Conservation (phyloP, 371 early-diverging fungal genomes). For the Mortierella sp. region DNA sequence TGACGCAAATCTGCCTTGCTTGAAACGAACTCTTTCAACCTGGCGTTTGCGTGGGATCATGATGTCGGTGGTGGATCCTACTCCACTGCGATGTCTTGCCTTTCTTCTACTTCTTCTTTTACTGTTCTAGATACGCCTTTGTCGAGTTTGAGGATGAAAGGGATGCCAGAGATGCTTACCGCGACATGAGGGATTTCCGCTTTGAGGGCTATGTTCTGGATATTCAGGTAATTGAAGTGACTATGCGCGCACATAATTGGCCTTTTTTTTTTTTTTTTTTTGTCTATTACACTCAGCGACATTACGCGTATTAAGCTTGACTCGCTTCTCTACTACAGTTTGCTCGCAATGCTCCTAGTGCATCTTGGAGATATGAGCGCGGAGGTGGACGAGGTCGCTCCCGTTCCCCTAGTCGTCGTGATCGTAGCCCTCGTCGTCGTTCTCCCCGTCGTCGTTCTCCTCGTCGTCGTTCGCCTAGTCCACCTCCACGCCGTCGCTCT, state of each 20-base stretch:
- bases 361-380: constrained; percentile 71
- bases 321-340: constrained; percentile 52
- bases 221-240: constrained; percentile 70
- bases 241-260: not conserved
- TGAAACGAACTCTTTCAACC: not conserved
- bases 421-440: constrained; percentile 31
- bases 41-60: too few species aligned
- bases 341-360: constrained; percentile 76
- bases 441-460: constrained; percentile 34
- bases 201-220: constrained; percentile 83
- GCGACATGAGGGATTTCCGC: constrained; percentile 87
- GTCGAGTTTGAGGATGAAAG: constrained; percentile 90
- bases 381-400: constrained; percentile 28
- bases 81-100: not conserved
- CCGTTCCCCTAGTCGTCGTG: constrained; percentile 38
- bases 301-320: constrained; percentile 1
- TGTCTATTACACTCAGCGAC: not conserved
- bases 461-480: constrained; percentile 44
- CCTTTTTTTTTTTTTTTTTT: not conserved
- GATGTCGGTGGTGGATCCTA: too few species aligned
- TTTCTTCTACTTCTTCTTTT: constrained; percentile 1
- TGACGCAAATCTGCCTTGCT: not conserved
- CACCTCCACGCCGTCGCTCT: constrained; percentile 41
- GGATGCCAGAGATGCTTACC: constrained; percentile 90
- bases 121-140: constrained; percentile 61